Conservation (phyloP, 1,284 basidiomycete genomes). For the Sanguinoderma infundibulare region DNA sequence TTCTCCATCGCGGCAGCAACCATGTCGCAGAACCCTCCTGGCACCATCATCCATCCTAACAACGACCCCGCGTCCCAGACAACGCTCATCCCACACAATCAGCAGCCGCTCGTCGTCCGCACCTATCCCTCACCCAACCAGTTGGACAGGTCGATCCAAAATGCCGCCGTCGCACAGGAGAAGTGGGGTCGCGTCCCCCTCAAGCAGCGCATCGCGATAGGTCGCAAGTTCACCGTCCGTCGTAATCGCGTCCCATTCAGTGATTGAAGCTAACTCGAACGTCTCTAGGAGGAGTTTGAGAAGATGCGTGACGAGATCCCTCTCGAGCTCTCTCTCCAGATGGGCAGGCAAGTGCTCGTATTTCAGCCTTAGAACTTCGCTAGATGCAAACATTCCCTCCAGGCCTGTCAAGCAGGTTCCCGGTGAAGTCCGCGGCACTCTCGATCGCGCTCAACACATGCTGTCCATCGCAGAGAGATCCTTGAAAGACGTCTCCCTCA, state of each 20-base stretch:
- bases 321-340: constrained; percentile 77
- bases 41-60: constrained; percentile 12
- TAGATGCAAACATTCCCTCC: constrained; percentile 1
- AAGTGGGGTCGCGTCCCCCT: constrained; percentile 74
- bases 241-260: background rate
- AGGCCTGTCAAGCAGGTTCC: constrained; percentile 80
- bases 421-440: constrained; percentile 82
- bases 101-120: constrained; percentile 60
- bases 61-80: constrained; percentile 48
- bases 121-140: constrained; percentile 59
- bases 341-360: constrained; percentile 64
- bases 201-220: constrained; percentile 74
- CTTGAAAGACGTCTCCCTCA: constrained; percentile 78
- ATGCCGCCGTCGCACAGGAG: constrained; percentile 71
- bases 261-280: background rate
- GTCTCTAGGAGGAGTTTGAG: constrained; percentile 72
- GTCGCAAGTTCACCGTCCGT: constrained; percentile 76
- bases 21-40: constrained; percentile 13
- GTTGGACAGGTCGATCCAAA: constrained; percentile 63
- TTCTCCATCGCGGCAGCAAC: too few relatives aligned
- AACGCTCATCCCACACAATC: constrained; percentile 72
- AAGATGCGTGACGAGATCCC: constrained; percentile 72
- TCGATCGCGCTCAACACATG: constrained; percentile 86
- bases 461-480: constrained; percentile 80
- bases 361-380: background rate